Evolutionary conservation across 768 basidiomycete species (phyloP), one percentile per base, ranked within the genome.

Genomic region (Galerina marginata): DNA sequence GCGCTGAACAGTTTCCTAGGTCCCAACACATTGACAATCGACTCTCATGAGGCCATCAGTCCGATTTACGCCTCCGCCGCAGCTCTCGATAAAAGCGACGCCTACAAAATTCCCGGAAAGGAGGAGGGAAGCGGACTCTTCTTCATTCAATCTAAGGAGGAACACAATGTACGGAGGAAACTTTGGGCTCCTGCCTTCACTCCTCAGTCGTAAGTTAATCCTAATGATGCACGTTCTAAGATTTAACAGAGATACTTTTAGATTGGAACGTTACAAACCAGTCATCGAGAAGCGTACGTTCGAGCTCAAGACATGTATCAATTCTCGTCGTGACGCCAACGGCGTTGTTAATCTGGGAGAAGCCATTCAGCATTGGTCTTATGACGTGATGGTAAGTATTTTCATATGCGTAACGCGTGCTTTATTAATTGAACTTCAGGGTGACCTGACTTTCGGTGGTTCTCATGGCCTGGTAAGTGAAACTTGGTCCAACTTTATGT

Each of bases 11-110:
- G 2, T 23, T 39, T 39, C 16, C 10, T 37, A 49, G 52, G 72
- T 37, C 73, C 75, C 15, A 72, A 77, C 43, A 70, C 68, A 1
- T 56, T 77, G 26, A 72, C 74, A 2, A 71, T 76, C 29, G 69
- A 73, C 48, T 68, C 71, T 1, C 56, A 62, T 14, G 56, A 62
- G 9, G 67, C 68, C 0, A 60, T 72, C 5, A 46, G 55, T 6
- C 60, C 68, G 0, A 61, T 75, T n/a, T 76, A 75, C 42, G 54
- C 57, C 2, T 38, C 62, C 6, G 59, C 69, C 3, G 48, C 59
- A 9, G 53, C 50, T 40, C 61, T 65, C 61, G 67, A 74, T 49
- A 75, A 74, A 58, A 69, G 70, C 59, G 64, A 67, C 14, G 66
- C 71, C 1, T 77, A 77, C 51, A 55, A 33, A 7, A 33, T 58